Percentiles rank a stretch among this genome's conserved stretches.
Conservation (phyloP, 257 asterid species). For the Striga asiatica region DNA sequence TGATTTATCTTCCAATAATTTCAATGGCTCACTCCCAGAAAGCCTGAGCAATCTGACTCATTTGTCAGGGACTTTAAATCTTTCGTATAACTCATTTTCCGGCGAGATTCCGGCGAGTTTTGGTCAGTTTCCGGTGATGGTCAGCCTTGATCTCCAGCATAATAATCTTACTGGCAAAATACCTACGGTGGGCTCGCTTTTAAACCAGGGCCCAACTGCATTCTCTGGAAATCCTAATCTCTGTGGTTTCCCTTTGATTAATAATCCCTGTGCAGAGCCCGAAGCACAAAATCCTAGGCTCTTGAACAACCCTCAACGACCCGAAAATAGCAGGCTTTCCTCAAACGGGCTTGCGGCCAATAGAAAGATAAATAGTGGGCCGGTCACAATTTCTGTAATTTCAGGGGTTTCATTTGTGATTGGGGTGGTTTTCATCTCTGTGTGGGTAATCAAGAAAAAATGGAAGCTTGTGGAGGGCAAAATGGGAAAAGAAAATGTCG, state of each 20-base stretch:
- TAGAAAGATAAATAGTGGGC: slow-evolving; percentile 26
- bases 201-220: slow-evolving; percentile 98
- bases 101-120: slow-evolving; percentile 70
- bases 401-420: slow-evolving; percentile 46
- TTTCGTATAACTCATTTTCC: slow-evolving; percentile 60
- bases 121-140: slow-evolving; percentile 66
- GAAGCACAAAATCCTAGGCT: slow-evolving; percentile 53
- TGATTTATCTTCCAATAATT: slow-evolving; percentile 62
- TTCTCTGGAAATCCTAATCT: slow-evolving; percentile 71
- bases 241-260: slow-evolving; percentile 77
- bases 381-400: slow-evolving; percentile 42
- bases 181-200: slow-evolving; percentile 67
- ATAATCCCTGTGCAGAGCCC: slow-evolving; percentile 41
- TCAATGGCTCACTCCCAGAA: slow-evolving; percentile 64
- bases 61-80: slow-evolving; percentile 66
- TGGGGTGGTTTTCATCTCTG: slow-evolving; percentile 42
- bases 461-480: slow-evolving; percentile 36
- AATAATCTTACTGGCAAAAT: slow-evolving; percentile 79
- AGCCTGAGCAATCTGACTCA: slow-evolving; percentile 38
- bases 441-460: slow-evolving; percentile 47
- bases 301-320: slow-evolving; percentile 33
- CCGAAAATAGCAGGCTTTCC: slow-evolving; percentile 27
- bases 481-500: slow-evolving; percentile 28
- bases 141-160: slow-evolving; percentile 61
- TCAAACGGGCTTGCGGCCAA: slow-evolving; percentile 27